phyloP scores from a whole-genome alignment of 2,329 filamentous ascomycete genomes.

The Scedosporium boydii region DNA sequence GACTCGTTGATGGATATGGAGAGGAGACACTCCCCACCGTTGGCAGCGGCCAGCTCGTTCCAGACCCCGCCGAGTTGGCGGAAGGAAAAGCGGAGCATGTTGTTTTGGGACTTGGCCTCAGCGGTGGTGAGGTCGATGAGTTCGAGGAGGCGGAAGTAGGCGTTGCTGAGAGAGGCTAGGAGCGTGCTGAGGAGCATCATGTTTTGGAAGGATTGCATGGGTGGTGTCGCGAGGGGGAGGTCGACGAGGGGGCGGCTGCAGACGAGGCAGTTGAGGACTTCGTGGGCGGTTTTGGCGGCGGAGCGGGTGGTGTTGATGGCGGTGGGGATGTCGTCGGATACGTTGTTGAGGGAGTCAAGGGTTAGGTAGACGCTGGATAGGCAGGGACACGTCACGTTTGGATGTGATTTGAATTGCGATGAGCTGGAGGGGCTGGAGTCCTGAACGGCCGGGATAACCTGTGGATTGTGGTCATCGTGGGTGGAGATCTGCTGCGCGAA shows the following conservation, averaged over 20 bases:
- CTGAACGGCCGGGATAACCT: background rate
- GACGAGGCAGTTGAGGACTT: slow-evolving; percentile 38
- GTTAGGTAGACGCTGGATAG: slow-evolving; percentile 39
- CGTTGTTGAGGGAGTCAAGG: slow-evolving; percentile 37
- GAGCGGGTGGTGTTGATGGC: slow-evolving; percentile 39
- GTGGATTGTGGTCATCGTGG: background rate
- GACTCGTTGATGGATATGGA: slow-evolving; percentile 26
- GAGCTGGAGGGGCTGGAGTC: background rate
- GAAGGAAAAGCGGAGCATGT: slow-evolving; percentile 35
- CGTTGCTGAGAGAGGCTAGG: slow-evolving; percentile 46
- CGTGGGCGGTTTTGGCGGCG: slow-evolving; percentile 38
- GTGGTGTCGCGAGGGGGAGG: slow-evolving; percentile 23
- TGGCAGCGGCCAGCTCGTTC: slow-evolving; percentile 22
- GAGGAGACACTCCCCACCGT: slow-evolving; percentile 15
- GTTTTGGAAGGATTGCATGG: slow-evolving; percentile 45
- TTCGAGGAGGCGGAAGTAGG: slow-evolving; percentile 44
- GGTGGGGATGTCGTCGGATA: slow-evolving; percentile 32
- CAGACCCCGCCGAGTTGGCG: slow-evolving; percentile 39
- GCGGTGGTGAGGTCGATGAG: slow-evolving; percentile 44
- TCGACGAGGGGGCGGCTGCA: slow-evolving; percentile 32
- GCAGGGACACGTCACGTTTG: slow-evolving; percentile 30
- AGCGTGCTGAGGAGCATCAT: slow-evolving; percentile 50
- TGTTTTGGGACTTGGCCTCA: slow-evolving; percentile 29
- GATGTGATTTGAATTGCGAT: background rate
- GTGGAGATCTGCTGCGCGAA: background rate